phyloP scores from a whole-genome alignment of 441 rosid species.

The Hura crepitans region DNA sequence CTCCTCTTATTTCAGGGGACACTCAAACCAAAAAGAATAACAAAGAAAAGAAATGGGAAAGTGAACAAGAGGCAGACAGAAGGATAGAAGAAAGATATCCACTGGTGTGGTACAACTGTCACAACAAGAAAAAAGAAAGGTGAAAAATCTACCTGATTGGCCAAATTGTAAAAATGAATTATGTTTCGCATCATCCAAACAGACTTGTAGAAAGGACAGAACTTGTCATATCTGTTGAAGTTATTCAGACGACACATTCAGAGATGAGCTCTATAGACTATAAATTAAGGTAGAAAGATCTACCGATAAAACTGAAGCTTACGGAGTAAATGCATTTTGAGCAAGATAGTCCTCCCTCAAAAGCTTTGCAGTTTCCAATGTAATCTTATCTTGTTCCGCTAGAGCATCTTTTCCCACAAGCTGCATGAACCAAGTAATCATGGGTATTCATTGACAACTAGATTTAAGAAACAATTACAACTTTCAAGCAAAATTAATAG shows the following conservation, averaged over 20 bases:
- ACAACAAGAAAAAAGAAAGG: background rate
- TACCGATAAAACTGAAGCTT: constrained; percentile 31
- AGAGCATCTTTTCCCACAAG: constrained; percentile 99
- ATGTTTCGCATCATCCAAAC: constrained; percentile 99
- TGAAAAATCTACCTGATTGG: constrained; percentile 69
- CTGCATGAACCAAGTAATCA: constrained; percentile 41
- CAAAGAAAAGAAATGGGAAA: background rate
- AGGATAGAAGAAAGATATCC: too few species aligned
- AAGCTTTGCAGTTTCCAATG: constrained; percentile 93
- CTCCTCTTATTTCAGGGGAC: background rate
- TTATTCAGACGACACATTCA: constrained; percentile 18
- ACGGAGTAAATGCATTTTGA: constrained; percentile 97
- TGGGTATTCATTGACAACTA: constrained; percentile 9
- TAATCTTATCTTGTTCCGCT: constrained; percentile 93
- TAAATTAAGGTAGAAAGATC: background rate
- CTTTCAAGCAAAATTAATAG: background rate
- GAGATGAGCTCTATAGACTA: background rate
- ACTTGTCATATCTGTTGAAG: constrained; percentile 75
- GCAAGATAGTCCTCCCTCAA: constrained; percentile 99
- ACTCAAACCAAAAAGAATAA: background rate
- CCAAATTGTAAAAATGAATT: constrained; percentile 86
- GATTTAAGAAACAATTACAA: background rate
- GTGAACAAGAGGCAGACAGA: background rate
- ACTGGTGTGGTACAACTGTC: background rate
- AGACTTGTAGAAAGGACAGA: constrained; percentile 98